Evolutionary conservation across 495 filamentous ascomycete species (phyloP), one percentile per base, ranked within the genome.

Genomic region (Diplogelasinospora grovesii): DNA sequence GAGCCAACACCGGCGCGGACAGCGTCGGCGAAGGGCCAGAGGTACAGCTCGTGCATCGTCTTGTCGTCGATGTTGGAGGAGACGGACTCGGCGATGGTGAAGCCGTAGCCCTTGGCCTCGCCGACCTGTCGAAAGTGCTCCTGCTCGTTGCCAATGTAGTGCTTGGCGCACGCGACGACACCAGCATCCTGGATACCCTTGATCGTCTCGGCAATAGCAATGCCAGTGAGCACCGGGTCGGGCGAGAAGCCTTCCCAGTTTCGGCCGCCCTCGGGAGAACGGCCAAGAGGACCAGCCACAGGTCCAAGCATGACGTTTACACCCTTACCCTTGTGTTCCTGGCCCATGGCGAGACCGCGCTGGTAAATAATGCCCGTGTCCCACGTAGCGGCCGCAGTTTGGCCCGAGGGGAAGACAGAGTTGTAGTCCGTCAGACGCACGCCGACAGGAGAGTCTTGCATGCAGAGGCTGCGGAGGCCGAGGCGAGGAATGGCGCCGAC

Each of bases 31-130:
- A 52, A 74, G 27, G 51, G 66, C 78, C 92, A 98, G 8, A 95
- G 71, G 56, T 98, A 98, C 24, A 92, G 55, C 61, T 98, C 92
- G 61, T 98, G 92, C 78, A 98, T 77, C 3, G 90, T 93, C 58
- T 78, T 82, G 63, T 98, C 92, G 56, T 96, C 92, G 11, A 96
- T 66, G 56, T 96, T 98, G 11, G 82, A 78, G 54, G 86, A 92
- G 4, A 82, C 34, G 19, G 70, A 65, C 38, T 89, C 75, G 18
- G 52, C 59, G 40, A 86, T 82, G 45, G 81, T 71, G 56, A 71
- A 81, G 2, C 81, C 79, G 45, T 76, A 82, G 11, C 65, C 71
- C 30, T 57, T 57, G 3, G 78, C 73, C 55, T 88, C 83, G n/a
- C 66, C 59, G 0, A 60, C 58, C 57, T 92, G 82, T 42, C 92